Conservation (phyloP, 495 filamentous ascomycete species). For the Diplogelasinospora grovesii region DNA sequence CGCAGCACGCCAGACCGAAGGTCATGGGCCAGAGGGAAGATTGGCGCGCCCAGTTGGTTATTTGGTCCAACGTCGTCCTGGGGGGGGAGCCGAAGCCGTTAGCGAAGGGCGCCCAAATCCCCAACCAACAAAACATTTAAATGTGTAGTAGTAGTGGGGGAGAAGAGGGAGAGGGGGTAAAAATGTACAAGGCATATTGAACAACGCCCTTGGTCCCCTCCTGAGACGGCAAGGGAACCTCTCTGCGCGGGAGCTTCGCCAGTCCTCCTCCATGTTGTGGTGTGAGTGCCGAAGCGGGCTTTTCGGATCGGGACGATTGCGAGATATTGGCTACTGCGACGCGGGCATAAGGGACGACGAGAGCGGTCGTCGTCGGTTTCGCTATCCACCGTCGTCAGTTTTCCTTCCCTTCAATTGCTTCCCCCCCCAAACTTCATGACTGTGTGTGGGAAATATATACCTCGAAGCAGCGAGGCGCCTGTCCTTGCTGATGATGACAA, state of each 20-base stretch:
- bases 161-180: background rate
- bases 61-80: constrained; percentile 84
- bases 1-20: constrained; percentile 94
- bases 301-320: constrained; percentile 51
- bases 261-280: constrained; percentile 33
- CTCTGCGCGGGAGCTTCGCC: constrained; percentile 43
- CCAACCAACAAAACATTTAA: too few species aligned
- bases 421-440: background rate
- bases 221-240: constrained; percentile 85
- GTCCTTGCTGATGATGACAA: constrained; percentile 56
- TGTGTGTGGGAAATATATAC: constrained; percentile 35
- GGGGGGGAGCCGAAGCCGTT: constrained; percentile 6
- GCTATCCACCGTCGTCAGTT: constrained; percentile 35
- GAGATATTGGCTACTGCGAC: constrained; percentile 58
- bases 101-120: background rate
- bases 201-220: constrained; percentile 89
- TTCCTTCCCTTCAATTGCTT: constrained; percentile 4
- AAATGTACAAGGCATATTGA: constrained; percentile 89
- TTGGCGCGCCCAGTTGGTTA: constrained; percentile 93
- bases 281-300: constrained; percentile 37
- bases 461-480: constrained; percentile 61
- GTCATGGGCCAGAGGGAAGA: constrained; percentile 96
- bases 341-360: constrained; percentile 55
- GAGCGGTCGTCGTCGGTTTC: constrained; percentile 53
- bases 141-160: background rate